These are phyloP conservation scores for Nitzschia inconspicua DNA, from an alignment of 108 stramenopile genomes.

Conservation along the genomic window DNA sequence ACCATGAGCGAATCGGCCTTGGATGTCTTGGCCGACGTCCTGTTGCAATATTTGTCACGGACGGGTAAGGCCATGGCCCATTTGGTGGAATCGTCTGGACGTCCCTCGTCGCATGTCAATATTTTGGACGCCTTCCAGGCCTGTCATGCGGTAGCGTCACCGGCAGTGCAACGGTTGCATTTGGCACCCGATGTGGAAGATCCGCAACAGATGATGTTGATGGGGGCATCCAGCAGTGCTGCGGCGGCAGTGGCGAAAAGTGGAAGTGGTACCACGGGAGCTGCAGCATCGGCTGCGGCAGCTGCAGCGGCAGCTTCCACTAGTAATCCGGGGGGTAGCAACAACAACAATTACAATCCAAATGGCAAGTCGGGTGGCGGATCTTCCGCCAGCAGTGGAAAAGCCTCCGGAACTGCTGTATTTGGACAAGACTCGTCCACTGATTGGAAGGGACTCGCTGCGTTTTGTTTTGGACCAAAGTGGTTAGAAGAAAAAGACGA, in stretches of 20 bases:
- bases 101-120: slow-evolving; percentile 75
- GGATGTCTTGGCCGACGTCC: slow-evolving; percentile 60
- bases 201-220: neutral
- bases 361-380: neutral
- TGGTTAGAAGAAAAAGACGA: slow-evolving; percentile 40
- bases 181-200: slow-evolving; percentile 9
- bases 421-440: slow-evolving; percentile 11
- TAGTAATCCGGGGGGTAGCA: too few species aligned
- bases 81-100: slow-evolving; percentile 65
- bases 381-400: too few species aligned
- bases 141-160: slow-evolving; percentile 55
- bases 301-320: neutral
- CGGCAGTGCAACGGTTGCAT: slow-evolving; percentile 45
- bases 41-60: slow-evolving; percentile 58
- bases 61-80: slow-evolving; percentile 56
- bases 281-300: neutral
- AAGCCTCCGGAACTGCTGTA: too few species aligned
- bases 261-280: neutral
- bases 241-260: neutral
- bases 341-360: too few species aligned
- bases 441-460: slow-evolving; percentile 73
- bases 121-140: slow-evolving; percentile 74
- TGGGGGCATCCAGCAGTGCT: neutral
- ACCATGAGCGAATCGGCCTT: slow-evolving; percentile 64
- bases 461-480: slow-evolving; percentile 77